These are phyloP conservation scores for Myriosclerotinia curreyana DNA, from an alignment of 2,329 filamentous ascomycete genomes.

Conservation along the genomic window DNA sequence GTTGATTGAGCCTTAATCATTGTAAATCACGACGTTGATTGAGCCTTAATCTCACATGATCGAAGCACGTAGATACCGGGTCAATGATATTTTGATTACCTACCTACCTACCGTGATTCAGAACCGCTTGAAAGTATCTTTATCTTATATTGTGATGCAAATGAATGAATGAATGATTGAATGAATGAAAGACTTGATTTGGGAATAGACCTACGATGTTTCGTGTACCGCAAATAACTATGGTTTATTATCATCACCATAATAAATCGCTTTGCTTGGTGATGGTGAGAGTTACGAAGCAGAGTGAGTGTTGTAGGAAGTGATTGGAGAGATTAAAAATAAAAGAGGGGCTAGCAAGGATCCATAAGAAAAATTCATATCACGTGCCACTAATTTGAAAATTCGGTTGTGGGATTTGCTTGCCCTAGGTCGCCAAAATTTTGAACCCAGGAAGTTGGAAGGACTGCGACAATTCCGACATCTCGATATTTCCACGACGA, in stretches of 20 bases:
- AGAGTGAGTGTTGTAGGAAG: background rate
- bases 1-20: background rate
- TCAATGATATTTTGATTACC: background rate
- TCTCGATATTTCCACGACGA: slow-evolving; percentile 25
- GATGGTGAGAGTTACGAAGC: background rate
- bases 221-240: background rate
- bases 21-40: background rate
- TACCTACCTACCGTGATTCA: too few relatives aligned
- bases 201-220: background rate
- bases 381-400: slow-evolving; percentile 22
- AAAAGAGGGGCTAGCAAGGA: slow-evolving; percentile 15
- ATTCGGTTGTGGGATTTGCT: slow-evolving; percentile 24
- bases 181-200: background rate
- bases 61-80: background rate
- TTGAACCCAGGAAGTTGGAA: slow-evolving; percentile 19
- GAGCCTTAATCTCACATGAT: background rate
- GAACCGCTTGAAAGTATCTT: background rate
- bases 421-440: slow-evolving; percentile 24
- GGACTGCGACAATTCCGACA: slow-evolving; percentile 27
- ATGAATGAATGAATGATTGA: background rate
- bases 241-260: background rate
- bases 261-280: background rate
- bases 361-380: background rate
- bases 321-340: slow-evolving; percentile 1
- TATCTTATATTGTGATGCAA: background rate